Conservation (phyloP, 164 flowering plant species). For the Kingdonia uniflora region DNA sequence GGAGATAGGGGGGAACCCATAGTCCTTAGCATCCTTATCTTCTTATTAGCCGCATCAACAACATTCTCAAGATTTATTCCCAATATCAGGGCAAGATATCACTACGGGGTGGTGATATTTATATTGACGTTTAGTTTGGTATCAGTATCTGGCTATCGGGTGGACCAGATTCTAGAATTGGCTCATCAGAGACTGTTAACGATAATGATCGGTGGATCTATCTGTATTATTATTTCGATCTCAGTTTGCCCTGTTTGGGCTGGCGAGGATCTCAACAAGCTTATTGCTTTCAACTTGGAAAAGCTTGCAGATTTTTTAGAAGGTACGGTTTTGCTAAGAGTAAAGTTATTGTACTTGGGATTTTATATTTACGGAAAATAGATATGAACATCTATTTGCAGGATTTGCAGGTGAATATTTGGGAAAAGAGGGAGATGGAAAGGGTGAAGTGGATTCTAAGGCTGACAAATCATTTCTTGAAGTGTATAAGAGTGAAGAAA, state of each 20-base stretch:
- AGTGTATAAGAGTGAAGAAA: slow-evolving; percentile 64
- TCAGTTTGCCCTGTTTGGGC: slow-evolving; percentile 79
- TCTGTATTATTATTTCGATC: slow-evolving; percentile 43
- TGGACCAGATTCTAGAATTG: slow-evolving; percentile 35
- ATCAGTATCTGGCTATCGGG: slow-evolving; percentile 59
- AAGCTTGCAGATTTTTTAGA: slow-evolving; percentile 58
- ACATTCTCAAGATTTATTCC: slow-evolving; percentile 67
- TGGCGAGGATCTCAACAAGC: slow-evolving; percentile 70
- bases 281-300: slow-evolving; percentile 48
- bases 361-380: background rate
- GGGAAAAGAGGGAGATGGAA: slow-evolving; percentile 15
- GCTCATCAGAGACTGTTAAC: slow-evolving; percentile 61
- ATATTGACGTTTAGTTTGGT: slow-evolving; percentile 73
- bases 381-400: slow-evolving; percentile 12
- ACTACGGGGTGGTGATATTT: slow-evolving; percentile 67
- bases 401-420: slow-evolving; percentile 61
- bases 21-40: slow-evolving; percentile 47
- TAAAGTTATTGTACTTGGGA: background rate
- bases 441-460: slow-evolving; percentile 9
- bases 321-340: slow-evolving; percentile 27
- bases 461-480: slow-evolving; percentile 33
- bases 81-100: slow-evolving; percentile 51
- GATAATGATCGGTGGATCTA: slow-evolving; percentile 43
- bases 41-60: slow-evolving; percentile 39
- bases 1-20: slow-evolving; percentile 56